Percentiles rank a stretch among this genome's conserved stretches.
Conservation (phyloP, 2,329 filamentous ascomycete genomes). For the Endoconidiophora polonica region DNA sequence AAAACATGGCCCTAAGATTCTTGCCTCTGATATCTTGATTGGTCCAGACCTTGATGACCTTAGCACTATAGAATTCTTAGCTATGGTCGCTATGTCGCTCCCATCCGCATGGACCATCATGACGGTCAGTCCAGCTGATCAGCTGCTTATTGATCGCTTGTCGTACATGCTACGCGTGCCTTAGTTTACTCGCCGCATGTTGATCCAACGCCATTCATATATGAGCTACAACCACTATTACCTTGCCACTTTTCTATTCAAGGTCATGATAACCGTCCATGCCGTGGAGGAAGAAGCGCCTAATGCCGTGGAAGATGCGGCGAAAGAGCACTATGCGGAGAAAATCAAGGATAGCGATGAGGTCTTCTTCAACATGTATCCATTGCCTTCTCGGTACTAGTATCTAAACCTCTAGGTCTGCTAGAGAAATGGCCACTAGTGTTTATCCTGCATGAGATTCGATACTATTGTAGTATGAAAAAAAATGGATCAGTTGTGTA, state of each 20-base stretch:
- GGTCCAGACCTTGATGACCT: not conserved
- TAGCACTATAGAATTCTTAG: conserved; percentile 1
- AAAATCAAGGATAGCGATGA: not conserved
- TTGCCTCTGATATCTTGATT: not conserved
- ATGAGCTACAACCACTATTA: conserved; percentile 2
- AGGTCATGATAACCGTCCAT: too few relatives aligned
- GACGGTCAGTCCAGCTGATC: not conserved
- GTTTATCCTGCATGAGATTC: too few relatives aligned
- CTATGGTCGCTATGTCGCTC: conserved; percentile 5
- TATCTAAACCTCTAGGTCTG: too few relatives aligned
- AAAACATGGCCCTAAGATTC: not conserved
- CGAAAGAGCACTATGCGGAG: not conserved
- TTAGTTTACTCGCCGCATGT: conserved; percentile 8
- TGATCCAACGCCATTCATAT: not conserved
- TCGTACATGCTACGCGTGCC: conserved; percentile 2
- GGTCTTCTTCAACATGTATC: not conserved
- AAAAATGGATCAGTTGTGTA: too few relatives aligned
- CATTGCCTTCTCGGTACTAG: too few relatives aligned
- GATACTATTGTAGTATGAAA: too few relatives aligned
- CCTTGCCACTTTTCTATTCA: conserved; percentile 3
- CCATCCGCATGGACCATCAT: conserved; percentile 5
- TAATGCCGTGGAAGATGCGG: conserved; percentile 1
- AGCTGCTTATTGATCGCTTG: conserved; percentile 4
- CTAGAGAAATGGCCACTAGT: too few relatives aligned
- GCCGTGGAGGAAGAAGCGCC: not conserved